phyloP scores from a whole-genome alignment of 2,329 filamentous ascomycete species.

The Albifimbria verrucaria region DNA sequence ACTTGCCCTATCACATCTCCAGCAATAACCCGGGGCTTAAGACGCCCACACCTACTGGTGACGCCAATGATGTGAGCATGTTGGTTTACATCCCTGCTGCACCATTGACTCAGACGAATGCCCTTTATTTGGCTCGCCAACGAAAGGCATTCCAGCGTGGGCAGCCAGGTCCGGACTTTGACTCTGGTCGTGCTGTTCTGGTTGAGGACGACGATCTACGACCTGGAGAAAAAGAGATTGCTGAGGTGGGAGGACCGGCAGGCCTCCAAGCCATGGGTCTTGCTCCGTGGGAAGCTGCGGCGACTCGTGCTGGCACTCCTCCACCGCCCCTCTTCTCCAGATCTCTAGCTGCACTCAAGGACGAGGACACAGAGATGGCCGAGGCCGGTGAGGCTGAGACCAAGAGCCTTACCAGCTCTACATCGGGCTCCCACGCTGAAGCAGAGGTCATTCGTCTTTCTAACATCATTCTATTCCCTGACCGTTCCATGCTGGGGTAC shows the following conservation, averaged over 20 bases:
- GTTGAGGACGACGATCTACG: slow-evolving; percentile 49
- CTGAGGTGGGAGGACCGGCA: slow-evolving; percentile 45
- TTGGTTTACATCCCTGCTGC: slow-evolving; percentile 54
- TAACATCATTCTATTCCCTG: slow-evolving; percentile 56
- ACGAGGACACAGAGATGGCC: slow-evolving; percentile 23
- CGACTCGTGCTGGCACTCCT: slow-evolving; percentile 24
- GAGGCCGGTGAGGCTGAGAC: slow-evolving; percentile 13
- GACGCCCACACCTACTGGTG: slow-evolving; percentile 18
- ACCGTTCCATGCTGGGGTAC: slow-evolving; percentile 36
- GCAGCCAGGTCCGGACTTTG: slow-evolving; percentile 53
- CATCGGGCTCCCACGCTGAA: slow-evolving; percentile 37
- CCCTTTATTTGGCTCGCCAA: slow-evolving; percentile 54
- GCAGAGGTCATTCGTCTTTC: slow-evolving; percentile 51
- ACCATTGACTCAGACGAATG: slow-evolving; percentile 55
- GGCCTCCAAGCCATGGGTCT: slow-evolving; percentile 57
- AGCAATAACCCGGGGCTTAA: slow-evolving; percentile 30
- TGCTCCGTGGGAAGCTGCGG: slow-evolving; percentile 43
- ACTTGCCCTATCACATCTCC: slow-evolving; percentile 54
- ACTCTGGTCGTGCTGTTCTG: slow-evolving; percentile 44
- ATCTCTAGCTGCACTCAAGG: slow-evolving; percentile 14
- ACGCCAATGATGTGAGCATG: slow-evolving; percentile 38
- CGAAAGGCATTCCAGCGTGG: slow-evolving; percentile 54
- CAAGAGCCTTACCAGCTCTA: slow-evolving; percentile 20
- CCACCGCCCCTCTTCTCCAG: slow-evolving; percentile 10
- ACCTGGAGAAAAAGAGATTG: slow-evolving; percentile 49